Conservation (phyloP, 1,139 yeast genomes). For the Candida labiduridarum region DNA sequence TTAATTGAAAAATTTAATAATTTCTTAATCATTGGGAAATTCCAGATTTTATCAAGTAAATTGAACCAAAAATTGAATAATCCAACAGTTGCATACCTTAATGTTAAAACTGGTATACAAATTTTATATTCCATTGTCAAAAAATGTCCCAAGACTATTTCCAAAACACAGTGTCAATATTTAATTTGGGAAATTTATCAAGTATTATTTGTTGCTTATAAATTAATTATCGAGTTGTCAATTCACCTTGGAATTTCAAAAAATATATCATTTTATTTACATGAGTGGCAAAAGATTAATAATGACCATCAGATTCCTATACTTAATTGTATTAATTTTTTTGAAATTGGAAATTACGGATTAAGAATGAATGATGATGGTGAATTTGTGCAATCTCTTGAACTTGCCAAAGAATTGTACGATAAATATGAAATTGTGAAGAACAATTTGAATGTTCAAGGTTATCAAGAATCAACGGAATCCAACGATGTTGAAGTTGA, state of each 20-base stretch:
- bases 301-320: constrained; percentile 26
- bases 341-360: constrained; percentile 21
- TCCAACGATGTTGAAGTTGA: background rate
- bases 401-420: background rate
- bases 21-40: constrained; percentile 36
- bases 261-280: constrained; percentile 52
- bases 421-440: constrained; percentile 6
- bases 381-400: constrained; percentile 8
- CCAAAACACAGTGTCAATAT: constrained; percentile 22
- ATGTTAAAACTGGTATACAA: constrained; percentile 41
- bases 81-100: constrained; percentile 27
- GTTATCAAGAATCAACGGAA: background rate
- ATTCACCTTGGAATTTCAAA: constrained; percentile 54
- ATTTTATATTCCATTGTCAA: constrained; percentile 44
- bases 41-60: constrained; percentile 33
- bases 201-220: constrained; percentile 37
- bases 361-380: constrained; percentile 15
- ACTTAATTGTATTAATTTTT: constrained; percentile 28
- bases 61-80: constrained; percentile 20
- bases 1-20: constrained; percentile 31
- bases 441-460: constrained; percentile 9
- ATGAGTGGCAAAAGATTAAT: constrained; percentile 47
- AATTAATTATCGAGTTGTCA: constrained; percentile 34
- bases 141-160: constrained; percentile 28
- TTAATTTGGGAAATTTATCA: constrained; percentile 40